Percentiles rank a stretch among this genome's conserved stretches.
phyloP scores from a whole-genome alignment of 208 protist genomes.

The Wallacemonas rigidus region DNA sequence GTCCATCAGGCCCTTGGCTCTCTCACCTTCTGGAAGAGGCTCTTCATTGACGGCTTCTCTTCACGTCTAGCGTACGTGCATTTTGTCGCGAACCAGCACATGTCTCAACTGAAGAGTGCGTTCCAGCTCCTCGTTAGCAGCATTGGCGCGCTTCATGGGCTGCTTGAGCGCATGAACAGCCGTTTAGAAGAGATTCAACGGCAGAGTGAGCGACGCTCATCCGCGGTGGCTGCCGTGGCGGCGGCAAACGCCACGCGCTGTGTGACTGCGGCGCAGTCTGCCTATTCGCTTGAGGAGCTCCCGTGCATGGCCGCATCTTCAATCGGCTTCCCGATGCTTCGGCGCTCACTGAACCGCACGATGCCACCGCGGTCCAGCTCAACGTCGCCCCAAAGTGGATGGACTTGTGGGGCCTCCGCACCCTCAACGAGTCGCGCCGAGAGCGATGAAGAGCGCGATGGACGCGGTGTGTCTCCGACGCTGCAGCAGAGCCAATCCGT shows the following conservation, averaged over 20 bases:
- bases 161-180: slow-evolving; percentile 54
- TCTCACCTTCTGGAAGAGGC: slow-evolving; percentile 37
- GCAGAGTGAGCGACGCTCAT: slow-evolving; percentile 32
- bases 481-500: background rate
- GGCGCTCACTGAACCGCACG: background rate
- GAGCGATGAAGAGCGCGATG: background rate
- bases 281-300: slow-evolving; percentile 16
- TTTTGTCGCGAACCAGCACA: slow-evolving; percentile 41
- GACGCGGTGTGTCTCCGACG: background rate
- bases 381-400: too few species aligned
- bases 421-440: background rate
- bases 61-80: slow-evolving; percentile 23
- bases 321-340: slow-evolving; percentile 2
- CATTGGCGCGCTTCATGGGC: slow-evolving; percentile 49
- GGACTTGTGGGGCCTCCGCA: too few species aligned
- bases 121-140: slow-evolving; percentile 57
- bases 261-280: slow-evolving; percentile 4
- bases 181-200: slow-evolving; percentile 34
- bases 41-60: slow-evolving; percentile 27
- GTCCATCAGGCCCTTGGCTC: slow-evolving; percentile 49
- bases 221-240: slow-evolving; percentile 24
- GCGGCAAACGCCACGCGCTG: slow-evolving; percentile 13
- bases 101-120: slow-evolving; percentile 45
- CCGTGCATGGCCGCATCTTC: background rate
- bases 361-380: background rate